These are phyloP conservation scores for Penicillium janthinellum DNA, from an alignment of 2,329 filamentous ascomycete genomes.

Conservation along the genomic window DNA sequence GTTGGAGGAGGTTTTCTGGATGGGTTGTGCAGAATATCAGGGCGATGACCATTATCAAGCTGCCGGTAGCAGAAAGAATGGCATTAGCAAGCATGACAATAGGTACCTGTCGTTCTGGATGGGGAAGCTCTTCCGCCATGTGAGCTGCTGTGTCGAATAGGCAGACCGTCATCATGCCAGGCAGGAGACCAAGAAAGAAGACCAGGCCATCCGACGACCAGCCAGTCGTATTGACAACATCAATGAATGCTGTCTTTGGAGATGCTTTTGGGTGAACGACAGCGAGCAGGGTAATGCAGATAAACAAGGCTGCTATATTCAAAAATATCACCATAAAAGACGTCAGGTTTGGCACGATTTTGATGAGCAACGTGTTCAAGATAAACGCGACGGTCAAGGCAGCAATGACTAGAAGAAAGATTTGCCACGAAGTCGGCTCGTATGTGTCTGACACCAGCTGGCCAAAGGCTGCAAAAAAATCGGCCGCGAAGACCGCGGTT, in stretches of 20 bases:
- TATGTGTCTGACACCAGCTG: neutral
- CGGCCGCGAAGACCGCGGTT: neutral
- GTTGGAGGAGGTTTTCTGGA: neutral
- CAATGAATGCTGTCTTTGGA: neutral
- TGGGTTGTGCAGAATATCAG: neutral
- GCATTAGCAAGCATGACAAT: neutral
- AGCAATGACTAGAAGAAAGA: neutral
- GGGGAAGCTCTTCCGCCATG: neutral
- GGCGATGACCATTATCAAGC: neutral
- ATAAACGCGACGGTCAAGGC: neutral
- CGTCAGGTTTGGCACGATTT: neutral
- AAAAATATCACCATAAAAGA: neutral
- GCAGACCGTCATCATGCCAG: neutral
- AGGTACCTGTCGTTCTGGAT: neutral
- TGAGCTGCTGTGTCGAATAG: neutral
- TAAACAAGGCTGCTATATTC: neutral
- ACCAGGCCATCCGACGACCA: neutral
- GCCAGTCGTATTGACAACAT: neutral
- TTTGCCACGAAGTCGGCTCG: neutral
- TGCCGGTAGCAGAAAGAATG: neutral
- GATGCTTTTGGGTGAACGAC: neutral
- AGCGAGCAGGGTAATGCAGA: neutral
- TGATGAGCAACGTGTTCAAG: neutral
- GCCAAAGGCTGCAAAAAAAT: neutral
- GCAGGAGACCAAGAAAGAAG: neutral